Evolutionary conservation across 805 yeast genomes (phyloP), one percentile per base, ranked within the genome.

Genomic region (Kurtzmaniella fragi): DNA sequence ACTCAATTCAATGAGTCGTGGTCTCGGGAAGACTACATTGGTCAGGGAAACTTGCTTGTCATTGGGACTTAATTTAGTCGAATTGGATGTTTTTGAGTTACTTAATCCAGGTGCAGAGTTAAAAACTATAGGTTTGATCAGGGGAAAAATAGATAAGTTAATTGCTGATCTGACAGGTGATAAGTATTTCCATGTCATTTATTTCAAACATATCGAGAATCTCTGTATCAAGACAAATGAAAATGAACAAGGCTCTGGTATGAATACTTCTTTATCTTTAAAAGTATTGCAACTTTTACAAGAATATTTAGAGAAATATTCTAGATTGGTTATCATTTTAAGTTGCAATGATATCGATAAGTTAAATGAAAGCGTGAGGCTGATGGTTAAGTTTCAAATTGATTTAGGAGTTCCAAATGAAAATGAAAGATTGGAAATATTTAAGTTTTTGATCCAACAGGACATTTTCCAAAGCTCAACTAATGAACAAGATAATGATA

Each of bases 351-450:
- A 87, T 44, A 64, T 78, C 2, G 96, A 87, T 48, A 69, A 73
- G 37, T 56, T 91, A 11, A 77, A 86, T 17, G 84, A 79, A 37
- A 70, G 73, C 15, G 59, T 89, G 2, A 72, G 95, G 46, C 75
- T 84, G 35, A 67, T 73, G 32, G 71, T 89, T 50, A 84, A 81
- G 52, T 90, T 89, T 59, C 95, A 87, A 52, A 65, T 90, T 14
- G 77, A 75, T 13, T 69, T 91, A 8, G 72, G 77, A 3, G 95
- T 89, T 1, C 96, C 98, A 0, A 67, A 72, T 15, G 97, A 91
- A 54, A 41, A 48, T 1, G 97, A 93, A 59, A 73, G 99, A 51
- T 56, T 49, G 23, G 63, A 63, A 17, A 82, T 91, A 3, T 81
- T 90, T 54, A 53, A 65, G 35, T 73, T 73, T 57, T 62, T 83